Evolutionary conservation across 352 stramenopile genomes (phyloP), one percentile per base, ranked within the genome.

Genomic region (Aphanomyces astaci): DNA sequence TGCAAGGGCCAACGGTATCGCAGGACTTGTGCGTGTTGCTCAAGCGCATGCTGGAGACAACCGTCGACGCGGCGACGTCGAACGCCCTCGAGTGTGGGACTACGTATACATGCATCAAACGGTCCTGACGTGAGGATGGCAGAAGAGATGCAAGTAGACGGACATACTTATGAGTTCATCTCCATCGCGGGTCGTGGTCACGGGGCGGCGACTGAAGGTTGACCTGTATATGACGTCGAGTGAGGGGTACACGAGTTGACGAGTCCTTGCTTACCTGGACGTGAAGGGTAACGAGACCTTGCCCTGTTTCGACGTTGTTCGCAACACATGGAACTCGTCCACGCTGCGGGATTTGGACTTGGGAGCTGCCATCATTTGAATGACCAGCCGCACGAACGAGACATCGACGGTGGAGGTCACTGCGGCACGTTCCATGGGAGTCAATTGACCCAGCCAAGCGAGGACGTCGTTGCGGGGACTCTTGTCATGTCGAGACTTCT

Each of bases 351-450:
- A 43, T 40, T 51, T 56, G 4, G 46, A 60, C 43, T 63, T 66
- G 28, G 73, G 48, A 0, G 62, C 54, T 70, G 83, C 80, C 31
- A 71, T 77, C 82, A 94, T 92, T 49, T 78, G 75, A 67, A 94
- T 72, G 55, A 92, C 64, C 15, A 84, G 90, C 71, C 92, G 92
- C 36, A 92, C 86, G 63, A 94, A 92, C 4, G 76, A 72, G 4
- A 71, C 76, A 49, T 94, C 82, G 19, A 82, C 78, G 25, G 90
- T 74, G 31, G 76, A 81, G 59, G 75, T 82, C 30, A 94, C 67
- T 49, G 86, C 90, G 55, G 75, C 73, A 67, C 84, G 75, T 48
- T 91, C 80, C 33, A 71, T 60, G 0, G 76, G 46, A 2, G 63
- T 75, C 3, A 89, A 63, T 7, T 63, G 56, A 13, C 60, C 73